Evolutionary conservation across 768 basidiomycete genomes (phyloP).

Genomic region (Pholiota molesta): DNA sequence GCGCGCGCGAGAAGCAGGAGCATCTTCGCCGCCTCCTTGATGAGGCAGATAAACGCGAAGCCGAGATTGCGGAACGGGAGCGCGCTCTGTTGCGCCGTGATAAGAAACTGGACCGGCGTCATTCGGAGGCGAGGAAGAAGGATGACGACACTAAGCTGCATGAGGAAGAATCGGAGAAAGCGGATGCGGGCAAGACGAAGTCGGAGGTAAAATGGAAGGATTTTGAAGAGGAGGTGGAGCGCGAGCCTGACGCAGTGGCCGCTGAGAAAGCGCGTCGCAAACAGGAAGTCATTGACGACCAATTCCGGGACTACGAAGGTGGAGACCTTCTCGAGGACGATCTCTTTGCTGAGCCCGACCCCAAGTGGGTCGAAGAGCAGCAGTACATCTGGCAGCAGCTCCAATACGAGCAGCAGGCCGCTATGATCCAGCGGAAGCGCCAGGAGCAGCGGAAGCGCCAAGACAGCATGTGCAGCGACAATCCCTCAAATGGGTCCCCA

Average conservation of each 20-base stretch:
- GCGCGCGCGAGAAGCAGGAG: slow-evolving; percentile 1
- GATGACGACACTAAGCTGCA: slow-evolving; percentile 1
- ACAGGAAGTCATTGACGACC: slow-evolving; percentile 6
- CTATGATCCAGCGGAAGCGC: slow-evolving; percentile 39
- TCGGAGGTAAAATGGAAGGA: slow-evolving; percentile 7
- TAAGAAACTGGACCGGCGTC: neutral
- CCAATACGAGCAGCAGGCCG: slow-evolving; percentile 44
- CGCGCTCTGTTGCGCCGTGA: neutral
- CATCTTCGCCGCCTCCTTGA: neutral
- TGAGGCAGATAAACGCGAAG: slow-evolving; percentile 2
- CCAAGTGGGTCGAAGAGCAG: slow-evolving; percentile 10
- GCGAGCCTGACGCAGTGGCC: neutral
- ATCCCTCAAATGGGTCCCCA: neutral
- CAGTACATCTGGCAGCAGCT: slow-evolving; percentile 8
- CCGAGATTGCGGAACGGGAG: neutral
- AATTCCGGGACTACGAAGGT: slow-evolving; percentile 8
- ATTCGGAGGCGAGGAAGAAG: slow-evolving; percentile 7
- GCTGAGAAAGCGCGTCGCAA: slow-evolving; percentile 9
- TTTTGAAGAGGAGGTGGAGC: neutral
- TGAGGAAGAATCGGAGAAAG: neutral
- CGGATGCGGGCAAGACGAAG: neutral
- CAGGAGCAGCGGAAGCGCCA: slow-evolving; percentile 50
- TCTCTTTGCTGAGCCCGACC: slow-evolving; percentile 4
- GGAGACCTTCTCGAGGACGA: neutral
- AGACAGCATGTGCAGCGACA: slow-evolving; percentile 38